phyloP scores from a whole-genome alignment of 345 rosid species.

The Excoecaria agallocha region DNA sequence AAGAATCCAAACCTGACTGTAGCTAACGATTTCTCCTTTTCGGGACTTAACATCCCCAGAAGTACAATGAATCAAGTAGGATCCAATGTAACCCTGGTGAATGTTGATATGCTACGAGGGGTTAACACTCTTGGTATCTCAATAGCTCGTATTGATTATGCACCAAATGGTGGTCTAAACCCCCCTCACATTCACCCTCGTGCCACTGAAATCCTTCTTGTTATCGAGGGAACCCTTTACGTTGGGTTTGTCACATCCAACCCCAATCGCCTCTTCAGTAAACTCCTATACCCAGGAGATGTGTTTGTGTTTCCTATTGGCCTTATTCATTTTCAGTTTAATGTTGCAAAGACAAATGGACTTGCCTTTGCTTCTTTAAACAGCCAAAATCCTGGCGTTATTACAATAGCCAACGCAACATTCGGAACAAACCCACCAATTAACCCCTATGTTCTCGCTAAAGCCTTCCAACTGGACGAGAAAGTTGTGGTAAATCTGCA shows the following conservation, averaged over 20 bases:
- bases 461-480: constrained; percentile 18
- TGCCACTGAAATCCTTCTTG: constrained; percentile 14
- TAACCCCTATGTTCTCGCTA: constrained; percentile 15
- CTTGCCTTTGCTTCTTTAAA: constrained; percentile 21
- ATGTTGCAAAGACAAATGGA: constrained; percentile 6
- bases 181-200: constrained; percentile 26
- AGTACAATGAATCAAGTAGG: not conserved
- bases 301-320: constrained; percentile 22
- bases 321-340: constrained; percentile 23
- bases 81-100: constrained; percentile 8
- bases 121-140: constrained; percentile 21
- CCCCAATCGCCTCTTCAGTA: constrained; percentile 12
- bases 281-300: constrained; percentile 18
- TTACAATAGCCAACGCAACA: constrained; percentile 12
- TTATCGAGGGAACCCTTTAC: constrained; percentile 5
- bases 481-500: not conserved
- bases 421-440: constrained; percentile 8
- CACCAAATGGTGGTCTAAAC: constrained; percentile 20
- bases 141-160: constrained; percentile 9
- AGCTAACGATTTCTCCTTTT: constrained; percentile 13
- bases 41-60: constrained; percentile 16
- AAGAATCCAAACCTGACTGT: constrained; percentile 7
- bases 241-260: constrained; percentile 21
- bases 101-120: constrained; percentile 8
- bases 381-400: constrained; percentile 23